Evolutionary conservation across 2,329 filamentous ascomycete genomes (phyloP).

Genomic region (Fusarium hostae): DNA sequence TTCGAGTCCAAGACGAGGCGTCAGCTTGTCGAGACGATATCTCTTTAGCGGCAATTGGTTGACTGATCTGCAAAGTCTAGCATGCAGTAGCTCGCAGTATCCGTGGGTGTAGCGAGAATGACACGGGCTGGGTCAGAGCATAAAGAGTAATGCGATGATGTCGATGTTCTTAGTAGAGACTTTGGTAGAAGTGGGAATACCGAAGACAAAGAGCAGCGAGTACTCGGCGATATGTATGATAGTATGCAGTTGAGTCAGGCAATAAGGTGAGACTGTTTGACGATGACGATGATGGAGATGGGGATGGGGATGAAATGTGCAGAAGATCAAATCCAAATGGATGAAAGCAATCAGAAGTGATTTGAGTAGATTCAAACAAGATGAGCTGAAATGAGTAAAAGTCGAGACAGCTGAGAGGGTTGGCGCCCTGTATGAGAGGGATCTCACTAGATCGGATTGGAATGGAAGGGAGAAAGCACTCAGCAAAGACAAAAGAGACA

Average conservation of each 20-base stretch:
- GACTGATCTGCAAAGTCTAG: slow-evolving; percentile 32
- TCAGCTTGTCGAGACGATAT: slow-evolving; percentile 2
- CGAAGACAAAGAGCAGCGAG: not conserved
- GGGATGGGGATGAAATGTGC: not conserved
- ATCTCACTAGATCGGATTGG: slow-evolving; percentile 12
- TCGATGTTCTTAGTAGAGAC: slow-evolving; percentile 2
- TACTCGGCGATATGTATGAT: not conserved
- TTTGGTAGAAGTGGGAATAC: slow-evolving; percentile 7
- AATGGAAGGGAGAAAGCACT: slow-evolving; percentile 28
- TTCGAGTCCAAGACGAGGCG: slow-evolving; percentile 14
- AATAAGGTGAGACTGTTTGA: not conserved
- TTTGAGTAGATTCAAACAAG: not conserved
- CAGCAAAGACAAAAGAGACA: not conserved
- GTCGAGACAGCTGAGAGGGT: slow-evolving; percentile 6
- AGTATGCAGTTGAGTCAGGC: not conserved
- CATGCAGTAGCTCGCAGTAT: not conserved
- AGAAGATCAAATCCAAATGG: not conserved
- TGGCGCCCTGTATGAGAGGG: slow-evolving; percentile 15
- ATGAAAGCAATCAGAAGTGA: not conserved
- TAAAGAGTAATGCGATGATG: slow-evolving; percentile 30
- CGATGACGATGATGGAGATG: not conserved
- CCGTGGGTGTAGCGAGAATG: not conserved
- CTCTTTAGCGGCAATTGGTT: slow-evolving; percentile 28
- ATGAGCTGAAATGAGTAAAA: not conserved
- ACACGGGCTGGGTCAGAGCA: slow-evolving; percentile 13